These are phyloP conservation scores for Pythium folliculosum DNA, from an alignment of 352 stramenopile species.

Conservation along the genomic window DNA sequence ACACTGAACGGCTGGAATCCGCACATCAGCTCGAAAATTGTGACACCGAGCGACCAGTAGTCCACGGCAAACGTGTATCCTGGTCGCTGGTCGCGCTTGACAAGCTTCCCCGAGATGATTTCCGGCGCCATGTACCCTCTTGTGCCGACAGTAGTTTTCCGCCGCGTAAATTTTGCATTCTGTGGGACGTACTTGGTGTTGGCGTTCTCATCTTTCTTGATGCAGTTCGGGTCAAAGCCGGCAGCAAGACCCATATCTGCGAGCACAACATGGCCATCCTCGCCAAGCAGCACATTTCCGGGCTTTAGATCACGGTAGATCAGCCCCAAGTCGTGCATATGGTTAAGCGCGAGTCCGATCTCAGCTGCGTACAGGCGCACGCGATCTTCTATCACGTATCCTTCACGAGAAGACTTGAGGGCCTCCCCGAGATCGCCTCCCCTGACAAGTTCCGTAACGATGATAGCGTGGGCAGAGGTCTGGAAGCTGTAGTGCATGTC, in stretches of 20 bases:
- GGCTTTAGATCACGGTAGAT: conserved; percentile 91
- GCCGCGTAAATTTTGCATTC: conserved; percentile 60
- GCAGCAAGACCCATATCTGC: conserved; percentile 87
- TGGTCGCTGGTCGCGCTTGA: conserved; percentile 73
- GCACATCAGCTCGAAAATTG: conserved; percentile 89
- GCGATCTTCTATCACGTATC: conserved; percentile 75
- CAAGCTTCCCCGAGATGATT: conserved; percentile 86
- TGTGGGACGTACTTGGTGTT: conserved; percentile 49
- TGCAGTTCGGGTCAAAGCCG: conserved; percentile 52
- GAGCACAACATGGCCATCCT: conserved; percentile 89
- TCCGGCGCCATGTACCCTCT: conserved; percentile 92
- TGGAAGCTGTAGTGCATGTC: conserved; percentile 93
- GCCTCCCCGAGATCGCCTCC: conserved; percentile 79
- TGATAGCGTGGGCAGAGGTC: conserved; percentile 81
- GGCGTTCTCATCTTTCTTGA: conserved; percentile 57
- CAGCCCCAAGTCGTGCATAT: conserved; percentile 87
- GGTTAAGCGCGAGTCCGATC: conserved; percentile 82
- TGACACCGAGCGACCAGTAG: conserved; percentile 83
- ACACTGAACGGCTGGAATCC: conserved; percentile 84
- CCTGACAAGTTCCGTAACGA: conserved; percentile 87
- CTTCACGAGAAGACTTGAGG: conserved; percentile 65
- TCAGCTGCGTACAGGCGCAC: conserved; percentile 83
- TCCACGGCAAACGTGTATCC: conserved; percentile 80
- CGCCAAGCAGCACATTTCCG: conserved; percentile 86
- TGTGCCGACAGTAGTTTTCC: conserved; percentile 86